Base-by-base conservation (phyloP, 2,329 filamentous ascomycete species). In the Neonectria faginata region DNA sequence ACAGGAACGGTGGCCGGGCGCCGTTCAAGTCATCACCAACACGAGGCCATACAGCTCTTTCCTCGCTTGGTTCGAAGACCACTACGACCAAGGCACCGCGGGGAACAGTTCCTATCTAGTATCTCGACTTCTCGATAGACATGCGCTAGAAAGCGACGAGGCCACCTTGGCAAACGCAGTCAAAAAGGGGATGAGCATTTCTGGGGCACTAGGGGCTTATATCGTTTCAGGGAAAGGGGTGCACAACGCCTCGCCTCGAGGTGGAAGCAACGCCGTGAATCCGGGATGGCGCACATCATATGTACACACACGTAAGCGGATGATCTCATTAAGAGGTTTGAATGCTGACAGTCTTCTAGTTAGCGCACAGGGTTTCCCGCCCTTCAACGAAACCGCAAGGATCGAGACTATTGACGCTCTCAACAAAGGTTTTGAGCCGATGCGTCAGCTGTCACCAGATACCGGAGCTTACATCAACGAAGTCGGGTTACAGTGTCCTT, bases 261-360 rank as follows among this genome's bases (percentile, higher is more conserved):
- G 83, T 0, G 83, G 82, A 0, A 75, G 80, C 45, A 82, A 84
- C 31, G 76, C 84, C 0, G 79, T 85, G 2, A 81, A 82, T 41
- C 85, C 85, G 0, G 83, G 83, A 0, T 89, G 85, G 85, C 78
- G 86, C 16, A 80, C 69, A 12, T 77, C 82, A 0, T 79, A 80
- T 18, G 72, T 81, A 3, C 82, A 84, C 55, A 67, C 76, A 0
- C 67, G 83, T 83, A 72, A 73, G 80, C 78, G 25, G 25, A 25
- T 25, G 76, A 64, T 76, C 76, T 60, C 75, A 2, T 2, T 0
- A 0, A 0, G 0, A 6, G 2, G 9, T 29, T 10, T 25, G 53
- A 1, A 58, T 5, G 0, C 47, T 52, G 1, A 11, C 1, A 7
- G 12, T 7, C 0, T 47, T 2, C 8, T 45, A 80, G 78, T 75